Evolutionary conservation across 2,329 filamentous ascomycete species (phyloP).

Genomic region (Fusarium stilboides): DNA sequence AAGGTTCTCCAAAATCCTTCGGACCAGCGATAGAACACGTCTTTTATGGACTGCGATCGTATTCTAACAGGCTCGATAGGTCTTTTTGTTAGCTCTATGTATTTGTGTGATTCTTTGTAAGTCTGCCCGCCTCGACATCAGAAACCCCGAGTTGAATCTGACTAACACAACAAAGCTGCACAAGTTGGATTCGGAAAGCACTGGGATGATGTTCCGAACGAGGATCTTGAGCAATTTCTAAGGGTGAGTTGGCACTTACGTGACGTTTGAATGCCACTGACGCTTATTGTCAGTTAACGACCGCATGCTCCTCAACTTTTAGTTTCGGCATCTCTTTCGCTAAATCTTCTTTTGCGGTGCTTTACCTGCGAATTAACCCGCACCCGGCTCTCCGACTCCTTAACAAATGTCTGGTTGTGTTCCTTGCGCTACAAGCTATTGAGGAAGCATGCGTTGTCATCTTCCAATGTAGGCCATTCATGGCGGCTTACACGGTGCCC

Average conservation of each 20-base stretch:
- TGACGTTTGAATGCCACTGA: not conserved
- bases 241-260: conserved; percentile 1
- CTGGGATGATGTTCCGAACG: not conserved
- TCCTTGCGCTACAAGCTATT: conserved; percentile 50
- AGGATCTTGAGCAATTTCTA: conserved; percentile 26
- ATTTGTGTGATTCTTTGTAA: conserved; percentile 24
- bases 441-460: conserved; percentile 52
- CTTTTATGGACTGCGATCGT: not conserved
- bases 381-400: conserved; percentile 44
- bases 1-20: not conserved
- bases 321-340: conserved; percentile 51
- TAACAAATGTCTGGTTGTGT: conserved; percentile 51
- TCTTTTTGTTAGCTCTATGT: conserved; percentile 23
- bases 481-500: conserved; percentile 48
- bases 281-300: conserved; percentile 25
- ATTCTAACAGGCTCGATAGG: conserved; percentile 19
- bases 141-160: not conserved
- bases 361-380: conserved; percentile 53
- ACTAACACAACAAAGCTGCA: conserved; percentile 22
- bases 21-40: not conserved
- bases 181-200: conserved; percentile 30
- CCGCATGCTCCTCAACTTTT: conserved; percentile 49
- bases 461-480: conserved; percentile 50
- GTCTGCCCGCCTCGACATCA: not conserved
- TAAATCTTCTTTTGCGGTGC: conserved; percentile 53